phyloP scores from a whole-genome alignment of 805 yeast species.

The Starmerella tilneyi region DNA sequence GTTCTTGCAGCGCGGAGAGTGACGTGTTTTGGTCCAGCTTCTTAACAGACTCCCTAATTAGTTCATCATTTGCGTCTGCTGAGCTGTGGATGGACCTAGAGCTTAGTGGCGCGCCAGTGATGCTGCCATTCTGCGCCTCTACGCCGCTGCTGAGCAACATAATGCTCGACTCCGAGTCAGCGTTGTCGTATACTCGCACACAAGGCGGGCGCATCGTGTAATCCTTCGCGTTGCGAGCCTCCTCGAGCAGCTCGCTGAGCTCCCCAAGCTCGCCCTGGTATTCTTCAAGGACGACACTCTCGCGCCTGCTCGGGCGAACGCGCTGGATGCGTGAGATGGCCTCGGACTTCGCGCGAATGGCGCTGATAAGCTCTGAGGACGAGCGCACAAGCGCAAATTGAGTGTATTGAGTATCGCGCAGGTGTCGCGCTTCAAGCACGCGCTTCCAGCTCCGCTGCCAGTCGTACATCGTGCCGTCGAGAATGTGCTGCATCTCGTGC shows the following conservation, averaged over 20 bases:
- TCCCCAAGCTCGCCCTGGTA: not conserved
- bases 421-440: conserved; percentile 15
- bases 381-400: conserved; percentile 8
- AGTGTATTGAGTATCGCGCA: conserved; percentile 7
- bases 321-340: conserved; percentile 8
- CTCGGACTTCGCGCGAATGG: conserved; percentile 13
- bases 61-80: too few species aligned
- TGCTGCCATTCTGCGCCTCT: too few species aligned
- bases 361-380: conserved; percentile 15
- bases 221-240: conserved; percentile 19
- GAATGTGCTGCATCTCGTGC: conserved; percentile 16
- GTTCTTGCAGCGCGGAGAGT: too few species aligned
- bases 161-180: too few species aligned
- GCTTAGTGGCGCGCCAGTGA: too few species aligned
- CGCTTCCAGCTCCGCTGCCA: conserved; percentile 21
- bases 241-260: conserved; percentile 14
- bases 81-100: too few species aligned
- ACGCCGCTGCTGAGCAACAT: too few species aligned
- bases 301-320: not conserved
- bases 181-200: conserved; percentile 6
- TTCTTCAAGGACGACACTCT: not conserved
- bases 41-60: too few species aligned
- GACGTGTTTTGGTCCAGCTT: too few species aligned
- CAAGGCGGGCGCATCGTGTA: conserved; percentile 19
- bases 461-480: conserved; percentile 20